phyloP scores from a whole-genome alignment of 2,329 filamentous ascomycete species.

The Aureobasidium vineae region DNA sequence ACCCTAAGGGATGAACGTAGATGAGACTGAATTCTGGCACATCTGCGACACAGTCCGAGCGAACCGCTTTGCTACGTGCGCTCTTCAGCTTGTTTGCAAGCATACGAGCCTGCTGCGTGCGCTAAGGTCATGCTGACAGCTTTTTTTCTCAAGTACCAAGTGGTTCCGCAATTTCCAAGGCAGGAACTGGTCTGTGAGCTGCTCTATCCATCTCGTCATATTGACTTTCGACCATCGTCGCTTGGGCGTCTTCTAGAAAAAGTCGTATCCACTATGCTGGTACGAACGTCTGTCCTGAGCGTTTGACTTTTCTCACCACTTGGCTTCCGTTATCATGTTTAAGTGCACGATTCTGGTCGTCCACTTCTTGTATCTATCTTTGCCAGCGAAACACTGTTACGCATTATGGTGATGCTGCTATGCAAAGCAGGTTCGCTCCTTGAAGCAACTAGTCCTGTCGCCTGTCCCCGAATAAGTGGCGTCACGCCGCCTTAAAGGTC shows the following conservation, averaged over 20 bases:
- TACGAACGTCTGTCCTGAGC: conserved; percentile 23
- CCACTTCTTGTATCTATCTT: background rate
- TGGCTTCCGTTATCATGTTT: background rate
- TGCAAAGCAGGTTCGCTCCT: background rate
- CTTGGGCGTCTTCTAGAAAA: conserved; percentile 20
- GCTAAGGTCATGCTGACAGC: background rate
- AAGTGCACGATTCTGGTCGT: background rate
- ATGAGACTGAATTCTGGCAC: background rate
- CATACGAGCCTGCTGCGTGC: background rate
- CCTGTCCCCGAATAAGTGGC: background rate
- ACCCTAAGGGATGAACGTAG: background rate
- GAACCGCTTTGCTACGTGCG: background rate
- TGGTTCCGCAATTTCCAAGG: background rate
- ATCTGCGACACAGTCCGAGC: background rate
- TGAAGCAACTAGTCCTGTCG: background rate
- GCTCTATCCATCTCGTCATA: conserved; percentile 15
- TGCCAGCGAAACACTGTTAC: background rate
- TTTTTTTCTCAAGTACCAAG: background rate
- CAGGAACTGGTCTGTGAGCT: conserved; percentile 4
- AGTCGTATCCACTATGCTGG: conserved; percentile 2
- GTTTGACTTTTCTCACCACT: conserved; percentile 13
- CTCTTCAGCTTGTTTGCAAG: background rate
- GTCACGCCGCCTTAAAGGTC: background rate
- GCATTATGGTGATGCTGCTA: background rate
- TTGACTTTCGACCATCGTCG: conserved; percentile 18